A percentile compares a stretch with the other conserved stretches of the same genome.
These are phyloP conservation scores for Nectriaceae sp. DNA, from an alignment of 2,329 filamentous ascomycete genomes.

Conservation along the genomic window DNA sequence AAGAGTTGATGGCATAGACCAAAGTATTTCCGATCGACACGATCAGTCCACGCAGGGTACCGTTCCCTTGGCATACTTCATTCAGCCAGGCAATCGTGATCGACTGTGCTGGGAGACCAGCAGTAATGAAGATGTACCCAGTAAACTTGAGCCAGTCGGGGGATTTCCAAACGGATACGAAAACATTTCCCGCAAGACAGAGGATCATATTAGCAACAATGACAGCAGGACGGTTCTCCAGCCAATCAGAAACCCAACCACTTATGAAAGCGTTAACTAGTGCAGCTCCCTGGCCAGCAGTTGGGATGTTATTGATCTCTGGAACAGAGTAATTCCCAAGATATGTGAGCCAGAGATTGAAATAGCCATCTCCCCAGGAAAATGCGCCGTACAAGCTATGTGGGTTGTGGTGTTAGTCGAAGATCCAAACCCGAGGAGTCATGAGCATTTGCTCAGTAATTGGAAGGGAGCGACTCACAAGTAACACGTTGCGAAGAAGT, in stretches of 20 bases:
- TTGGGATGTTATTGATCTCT: conserved; percentile 46
- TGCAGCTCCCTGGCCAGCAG: conserved; percentile 23
- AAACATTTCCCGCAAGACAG: conserved; percentile 10
- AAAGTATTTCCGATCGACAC: conserved; percentile 12
- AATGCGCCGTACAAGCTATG: conserved; percentile 11
- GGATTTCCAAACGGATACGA: conserved; percentile 9
- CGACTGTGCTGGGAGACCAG: conserved; percentile 11
- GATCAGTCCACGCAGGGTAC: conserved; percentile 10
- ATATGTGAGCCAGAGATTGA: conserved; percentile 40
- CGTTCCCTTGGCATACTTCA: conserved; percentile 13
- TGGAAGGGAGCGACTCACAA: not conserved
- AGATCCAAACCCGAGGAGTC: not conserved
- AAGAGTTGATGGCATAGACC: conserved; percentile 14
- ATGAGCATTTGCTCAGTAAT: no score
- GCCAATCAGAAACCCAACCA: conserved; percentile 7
- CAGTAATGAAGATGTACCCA: conserved; percentile 14
- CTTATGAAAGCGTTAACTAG: conserved; percentile 15
- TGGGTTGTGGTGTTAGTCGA: not conserved
- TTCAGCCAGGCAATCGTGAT: conserved; percentile 13
- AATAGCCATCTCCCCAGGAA: conserved; percentile 27
- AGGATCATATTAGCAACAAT: conserved; percentile 15
- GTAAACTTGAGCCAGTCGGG: conserved; percentile 12
- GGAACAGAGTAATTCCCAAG: conserved; percentile 34
- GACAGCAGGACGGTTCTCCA: conserved; percentile 11
- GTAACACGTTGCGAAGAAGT: conserved; percentile 13